A percentile compares a stretch with the other conserved stretches of the same genome.
Evolutionary conservation across 2,329 filamentous ascomycete genomes (phyloP).

Genomic region (Helotiales sp.): DNA sequence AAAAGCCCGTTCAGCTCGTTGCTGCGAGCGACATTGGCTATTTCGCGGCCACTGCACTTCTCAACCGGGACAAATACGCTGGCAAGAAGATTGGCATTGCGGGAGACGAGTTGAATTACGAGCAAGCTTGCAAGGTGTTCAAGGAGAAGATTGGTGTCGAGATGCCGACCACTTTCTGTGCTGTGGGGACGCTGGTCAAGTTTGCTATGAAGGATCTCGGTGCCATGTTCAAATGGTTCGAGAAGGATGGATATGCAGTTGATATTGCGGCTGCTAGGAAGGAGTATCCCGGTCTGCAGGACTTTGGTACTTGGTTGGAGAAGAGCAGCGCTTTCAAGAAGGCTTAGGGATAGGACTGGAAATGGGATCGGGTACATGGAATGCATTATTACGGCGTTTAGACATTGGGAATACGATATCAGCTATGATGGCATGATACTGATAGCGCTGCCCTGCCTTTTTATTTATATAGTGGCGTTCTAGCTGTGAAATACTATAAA

Average conservation of each 20-base stretch:
- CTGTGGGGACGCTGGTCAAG: slow-evolving; percentile 36
- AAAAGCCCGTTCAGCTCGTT: slow-evolving; percentile 48
- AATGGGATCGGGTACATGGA: background rate
- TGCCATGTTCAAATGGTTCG: slow-evolving; percentile 43
- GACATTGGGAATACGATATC: background rate
- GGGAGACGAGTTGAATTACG: slow-evolving; percentile 51
- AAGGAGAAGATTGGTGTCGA: slow-evolving; percentile 38
- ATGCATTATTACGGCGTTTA: slow-evolving; percentile 17
- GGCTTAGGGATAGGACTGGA: background rate
- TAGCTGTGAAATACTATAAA: background rate
- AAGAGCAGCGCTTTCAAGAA: slow-evolving; percentile 43
- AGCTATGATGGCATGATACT: background rate
- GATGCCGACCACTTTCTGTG: slow-evolving; percentile 40
- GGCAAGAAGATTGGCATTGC: slow-evolving; percentile 49
- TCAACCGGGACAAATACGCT: slow-evolving; percentile 46
- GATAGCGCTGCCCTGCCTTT: background rate
- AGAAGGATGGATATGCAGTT: slow-evolving; percentile 39
- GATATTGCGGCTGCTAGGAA: slow-evolving; percentile 47
- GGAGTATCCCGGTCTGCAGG: slow-evolving; percentile 49
- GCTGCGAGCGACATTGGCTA: slow-evolving; percentile 52
- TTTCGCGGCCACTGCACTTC: slow-evolving; percentile 52
- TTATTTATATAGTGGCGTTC: background rate
- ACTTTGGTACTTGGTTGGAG: slow-evolving; percentile 53
- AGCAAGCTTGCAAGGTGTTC: slow-evolving; percentile 42
- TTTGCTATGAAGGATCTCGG: slow-evolving; percentile 39